These are phyloP conservation scores for Amyloporia xantha DNA, from an alignment of 768 basidiomycete species.

Conservation along the genomic window DNA sequence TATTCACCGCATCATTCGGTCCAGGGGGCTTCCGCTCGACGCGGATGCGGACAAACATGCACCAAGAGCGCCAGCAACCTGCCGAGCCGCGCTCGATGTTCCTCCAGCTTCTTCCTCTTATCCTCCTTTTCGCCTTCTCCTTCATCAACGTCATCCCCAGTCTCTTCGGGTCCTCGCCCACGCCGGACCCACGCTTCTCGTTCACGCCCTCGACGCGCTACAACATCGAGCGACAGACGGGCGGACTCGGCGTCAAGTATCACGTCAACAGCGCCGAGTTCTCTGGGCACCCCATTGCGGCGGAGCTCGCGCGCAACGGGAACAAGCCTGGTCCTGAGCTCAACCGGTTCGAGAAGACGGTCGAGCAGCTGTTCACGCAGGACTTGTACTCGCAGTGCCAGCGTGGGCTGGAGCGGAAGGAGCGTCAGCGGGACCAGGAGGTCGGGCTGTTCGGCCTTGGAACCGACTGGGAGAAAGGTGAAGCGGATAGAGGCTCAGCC, in stretches of 20 bases:
- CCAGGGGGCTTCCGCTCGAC: conserved; percentile 77
- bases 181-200: conserved; percentile 76
- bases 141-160: conserved; percentile 74
- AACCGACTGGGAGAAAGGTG: conserved; percentile 89
- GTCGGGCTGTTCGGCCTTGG: conserved; percentile 88
- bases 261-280: conserved; percentile 80
- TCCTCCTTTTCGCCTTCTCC: conserved; percentile 81
- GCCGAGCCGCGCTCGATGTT: conserved; percentile 55
- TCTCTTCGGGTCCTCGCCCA: conserved; percentile 56
- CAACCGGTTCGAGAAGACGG: conserved; percentile 63
- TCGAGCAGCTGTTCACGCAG: conserved; percentile 73
- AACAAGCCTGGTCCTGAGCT: conserved; percentile 29
- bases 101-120: conserved; percentile 76
- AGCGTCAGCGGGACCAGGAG: conserved; percentile 67
- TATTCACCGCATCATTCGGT: conserved; percentile 77
- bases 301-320: conserved; percentile 48
- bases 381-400: conserved; percentile 69
- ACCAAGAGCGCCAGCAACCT: conserved; percentile 28
- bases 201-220: conserved; percentile 58
- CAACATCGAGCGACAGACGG: conserved; percentile 67
- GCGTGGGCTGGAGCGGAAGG: conserved; percentile 55
- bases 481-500: conserved; percentile 61
- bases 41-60: conserved; percentile 41
- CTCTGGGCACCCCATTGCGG: conserved; percentile 69
- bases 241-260: conserved; percentile 66